Percentiles rank a stretch among this genome's conserved stretches.
These are phyloP conservation scores for Teunomyces tritomae DNA, from an alignment of 805 yeast species.

Conservation along the genomic window DNA sequence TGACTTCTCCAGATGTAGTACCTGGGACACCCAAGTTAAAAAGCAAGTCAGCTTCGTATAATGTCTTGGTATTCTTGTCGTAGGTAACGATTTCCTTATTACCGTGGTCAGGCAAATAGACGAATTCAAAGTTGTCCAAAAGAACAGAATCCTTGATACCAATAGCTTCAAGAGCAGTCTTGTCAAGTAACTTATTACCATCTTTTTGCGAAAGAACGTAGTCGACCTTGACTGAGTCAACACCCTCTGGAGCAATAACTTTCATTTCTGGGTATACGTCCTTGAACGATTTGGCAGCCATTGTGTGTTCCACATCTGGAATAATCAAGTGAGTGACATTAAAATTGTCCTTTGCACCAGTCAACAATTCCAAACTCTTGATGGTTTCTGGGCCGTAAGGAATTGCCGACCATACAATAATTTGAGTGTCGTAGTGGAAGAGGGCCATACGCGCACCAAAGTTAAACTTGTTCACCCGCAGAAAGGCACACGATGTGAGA, in stretches of 20 bases:
- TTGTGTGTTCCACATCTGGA: conserved; percentile 64
- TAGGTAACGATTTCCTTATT: conserved; percentile 58
- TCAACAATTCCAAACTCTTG: conserved; percentile 33
- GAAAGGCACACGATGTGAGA: conserved; percentile 33
- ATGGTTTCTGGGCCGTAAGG: conserved; percentile 51
- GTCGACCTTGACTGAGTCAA: conserved; percentile 33
- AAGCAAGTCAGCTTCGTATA: conserved; percentile 59
- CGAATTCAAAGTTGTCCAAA: conserved; percentile 47
- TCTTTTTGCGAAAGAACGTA: conserved; percentile 31
- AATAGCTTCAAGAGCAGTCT: conserved; percentile 20
- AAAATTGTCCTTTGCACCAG: conserved; percentile 29
- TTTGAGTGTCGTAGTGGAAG: conserved; percentile 24
- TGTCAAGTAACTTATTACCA: conserved; percentile 33
- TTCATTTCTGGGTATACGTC: conserved; percentile 48
- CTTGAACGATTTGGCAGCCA: conserved; percentile 57
- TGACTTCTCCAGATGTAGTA: conserved; percentile 14
- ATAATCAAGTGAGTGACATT: conserved; percentile 52
- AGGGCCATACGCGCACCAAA: conserved; percentile 45
- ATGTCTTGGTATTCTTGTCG: conserved; percentile 45
- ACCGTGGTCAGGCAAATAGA: conserved; percentile 53
- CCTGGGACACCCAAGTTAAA: conserved; percentile 53
- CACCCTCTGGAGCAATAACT: conserved; percentile 52
- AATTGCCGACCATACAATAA: conserved; percentile 56
- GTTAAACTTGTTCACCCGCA: conserved; percentile 27
- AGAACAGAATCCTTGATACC: conserved; percentile 40